A percentile compares a stretch with the other conserved stretches of the same genome.
These are phyloP conservation scores for Xylariaceae sp. DNA, from an alignment of 2,329 filamentous ascomycete species.

Conservation along the genomic window DNA sequence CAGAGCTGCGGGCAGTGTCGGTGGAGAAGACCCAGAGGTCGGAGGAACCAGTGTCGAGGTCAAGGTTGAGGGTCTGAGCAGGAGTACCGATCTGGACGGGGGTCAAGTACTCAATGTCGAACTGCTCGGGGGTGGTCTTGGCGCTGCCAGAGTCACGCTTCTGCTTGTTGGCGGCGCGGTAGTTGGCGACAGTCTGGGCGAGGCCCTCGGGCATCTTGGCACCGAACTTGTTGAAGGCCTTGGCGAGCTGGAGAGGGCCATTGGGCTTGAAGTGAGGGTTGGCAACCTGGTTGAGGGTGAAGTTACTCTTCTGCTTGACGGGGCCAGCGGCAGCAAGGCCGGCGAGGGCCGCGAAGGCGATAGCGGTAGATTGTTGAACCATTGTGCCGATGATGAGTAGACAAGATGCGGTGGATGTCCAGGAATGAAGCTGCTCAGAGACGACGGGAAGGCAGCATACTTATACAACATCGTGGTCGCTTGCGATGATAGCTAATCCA, in stretches of 20 bases:
- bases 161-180: conserved; percentile 18
- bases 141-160: conserved; percentile 28
- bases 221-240: conserved; percentile 31
- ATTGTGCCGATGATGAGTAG: conserved; percentile 7
- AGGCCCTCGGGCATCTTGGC: conserved; percentile 25
- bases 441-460: conserved; percentile 6
- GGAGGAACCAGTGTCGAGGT: conserved; percentile 35
- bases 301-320: conserved; percentile 21
- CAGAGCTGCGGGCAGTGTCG: conserved; percentile 19
- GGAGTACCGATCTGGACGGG: conserved; percentile 33
- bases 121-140: conserved; percentile 26
- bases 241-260: conserved; percentile 27
- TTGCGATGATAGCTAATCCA: neutral
- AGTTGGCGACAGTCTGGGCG: conserved; percentile 23
- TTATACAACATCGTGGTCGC: conserved; percentile 11
- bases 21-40: conserved; percentile 35
- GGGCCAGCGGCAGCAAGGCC: conserved; percentile 26
- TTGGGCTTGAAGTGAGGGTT: conserved; percentile 27
- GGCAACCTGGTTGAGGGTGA: conserved; percentile 27
- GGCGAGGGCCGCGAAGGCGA: conserved; percentile 20
- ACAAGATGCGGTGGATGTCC: conserved; percentile 1
- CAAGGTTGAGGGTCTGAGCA: conserved; percentile 32
- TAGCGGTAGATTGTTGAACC: conserved; percentile 13
- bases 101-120: conserved; percentile 31
- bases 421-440: neutral